These are phyloP conservation scores for Eremothecium cymbalariae DNA, from an alignment of 1,139 yeast species.

Conservation along the genomic window DNA sequence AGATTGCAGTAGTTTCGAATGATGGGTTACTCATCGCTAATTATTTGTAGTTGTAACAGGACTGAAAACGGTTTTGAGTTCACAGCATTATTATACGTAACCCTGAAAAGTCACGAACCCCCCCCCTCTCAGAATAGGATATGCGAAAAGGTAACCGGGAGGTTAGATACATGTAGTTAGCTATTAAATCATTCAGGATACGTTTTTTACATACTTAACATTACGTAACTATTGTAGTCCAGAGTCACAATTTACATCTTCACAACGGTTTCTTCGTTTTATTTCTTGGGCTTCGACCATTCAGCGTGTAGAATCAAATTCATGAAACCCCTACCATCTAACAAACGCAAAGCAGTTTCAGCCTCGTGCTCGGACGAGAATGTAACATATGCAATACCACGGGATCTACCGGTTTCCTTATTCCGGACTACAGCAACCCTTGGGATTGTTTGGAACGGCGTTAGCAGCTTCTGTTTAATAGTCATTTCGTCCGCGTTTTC, in stretches of 20 bases:
- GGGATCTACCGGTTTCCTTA: constrained; percentile 88
- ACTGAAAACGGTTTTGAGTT: no score
- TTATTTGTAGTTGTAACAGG: not conserved
- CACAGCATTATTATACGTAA: no score
- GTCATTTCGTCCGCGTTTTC: constrained; percentile 77
- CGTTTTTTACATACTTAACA: no score
- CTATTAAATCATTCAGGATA: no score
- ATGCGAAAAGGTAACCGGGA: no score
- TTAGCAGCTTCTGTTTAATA: constrained; percentile 66
- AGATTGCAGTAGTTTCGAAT: constrained; percentile 13
- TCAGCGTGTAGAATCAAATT: constrained; percentile 79
- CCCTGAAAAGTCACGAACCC: no score
- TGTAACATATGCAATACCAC: constrained; percentile 96
- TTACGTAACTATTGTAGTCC: no score
- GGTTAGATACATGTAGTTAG: no score
- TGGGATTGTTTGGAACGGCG: constrained; percentile 63
- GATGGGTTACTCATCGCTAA: no score
- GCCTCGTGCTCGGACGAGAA: constrained; percentile 66
- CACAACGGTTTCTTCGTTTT: no score
- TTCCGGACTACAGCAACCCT: constrained; percentile 83
- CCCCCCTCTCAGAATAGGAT: no score
- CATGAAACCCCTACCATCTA: constrained; percentile 90
- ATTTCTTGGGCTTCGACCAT: constrained; percentile 41
- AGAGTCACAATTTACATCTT: no score
- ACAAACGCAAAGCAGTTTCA: constrained; percentile 63